Base-by-base conservation (phyloP, 1,139 yeast species). In the Magnusiomyces magnusii region DNA sequence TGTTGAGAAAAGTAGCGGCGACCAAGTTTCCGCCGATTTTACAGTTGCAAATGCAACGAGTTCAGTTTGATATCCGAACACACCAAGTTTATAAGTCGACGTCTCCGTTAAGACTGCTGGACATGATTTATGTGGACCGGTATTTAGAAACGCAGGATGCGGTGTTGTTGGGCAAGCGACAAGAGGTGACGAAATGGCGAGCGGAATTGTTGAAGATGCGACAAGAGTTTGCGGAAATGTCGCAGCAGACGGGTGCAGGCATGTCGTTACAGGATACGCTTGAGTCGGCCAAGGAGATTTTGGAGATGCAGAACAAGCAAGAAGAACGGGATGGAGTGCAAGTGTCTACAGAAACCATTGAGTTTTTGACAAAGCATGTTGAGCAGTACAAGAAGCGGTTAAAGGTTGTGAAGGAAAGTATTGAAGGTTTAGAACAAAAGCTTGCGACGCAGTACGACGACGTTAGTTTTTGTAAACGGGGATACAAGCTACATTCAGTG, bases 21-120 rank as follows among this genome's bases (percentile, higher is more conserved):
- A 78, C 82, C 17, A 78, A 83, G 62, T 75, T 90, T 19, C 99
- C 99, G 0, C 85, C 85, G 10, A 82, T 93, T 56, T 73, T 93
- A 56, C 99, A 93, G 70, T 82, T 93, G 56, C 99, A 93, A 69
- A 89, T 93, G 2, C 98, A 92, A 72, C 79, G 99, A 68, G 98
- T 92, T 0, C 87, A 90, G 70, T 93, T 87, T 72, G 97, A 93
- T 69, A 79, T 92, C 54, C 86, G 79, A 59, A 74, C 80, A 42
- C 79, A 85, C 57, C 80, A 85, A 72, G 90, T 96, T 0, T 89
- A 89, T 68, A 93, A 93, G 69, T 86, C 92, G 1, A 79, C 83
- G 53, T 91, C 87, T 59, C 95, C 92, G 5, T 78, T 93, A 58
- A 92, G 92, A 2, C 90, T 91, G 67, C 82, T 84, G 47, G 90